These are phyloP conservation scores for Botrytis porri DNA, from an alignment of 2,329 filamentous ascomycete species.

Conservation along the genomic window DNA sequence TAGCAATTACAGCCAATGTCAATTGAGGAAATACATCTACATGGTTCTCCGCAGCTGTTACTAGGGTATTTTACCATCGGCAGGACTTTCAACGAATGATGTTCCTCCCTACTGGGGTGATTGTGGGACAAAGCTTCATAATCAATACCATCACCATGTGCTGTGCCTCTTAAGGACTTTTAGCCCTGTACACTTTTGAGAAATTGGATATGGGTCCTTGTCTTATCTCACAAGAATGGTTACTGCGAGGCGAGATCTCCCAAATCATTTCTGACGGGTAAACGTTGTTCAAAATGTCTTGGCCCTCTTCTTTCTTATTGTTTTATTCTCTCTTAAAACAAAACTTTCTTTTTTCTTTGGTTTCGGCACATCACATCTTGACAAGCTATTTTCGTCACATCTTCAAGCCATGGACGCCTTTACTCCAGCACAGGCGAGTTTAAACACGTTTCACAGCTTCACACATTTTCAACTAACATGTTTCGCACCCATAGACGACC, in stretches of 20 bases:
- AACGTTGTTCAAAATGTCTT: slow-evolving; percentile 8
- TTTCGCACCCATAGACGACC: slow-evolving; percentile 41
- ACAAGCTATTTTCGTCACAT: neutral
- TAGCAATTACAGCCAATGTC: neutral
- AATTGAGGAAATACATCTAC: neutral
- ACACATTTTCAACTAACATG: slow-evolving; percentile 4
- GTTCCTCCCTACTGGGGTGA: neutral
- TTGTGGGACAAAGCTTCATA: neutral
- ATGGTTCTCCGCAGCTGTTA: slow-evolving; percentile 11
- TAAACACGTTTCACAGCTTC: neutral
- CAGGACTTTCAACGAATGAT: neutral
- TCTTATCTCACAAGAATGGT: slow-evolving; percentile 3
- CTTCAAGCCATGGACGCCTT: slow-evolving; percentile 41
- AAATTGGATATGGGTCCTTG: slow-evolving; percentile 2
- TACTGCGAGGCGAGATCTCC: neutral
- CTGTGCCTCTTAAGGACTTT: neutral
- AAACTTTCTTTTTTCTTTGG: neutral
- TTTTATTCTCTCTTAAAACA: neutral
- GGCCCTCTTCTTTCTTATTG: neutral
- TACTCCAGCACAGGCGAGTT: slow-evolving; percentile 40
- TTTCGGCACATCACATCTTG: neutral
- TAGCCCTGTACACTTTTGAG: neutral
- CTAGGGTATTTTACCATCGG: neutral
- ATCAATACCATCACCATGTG: neutral
- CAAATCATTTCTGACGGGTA: slow-evolving; percentile 2